Conservation (phyloP, 306 rosid species). For the Quercus variabilis region DNA sequence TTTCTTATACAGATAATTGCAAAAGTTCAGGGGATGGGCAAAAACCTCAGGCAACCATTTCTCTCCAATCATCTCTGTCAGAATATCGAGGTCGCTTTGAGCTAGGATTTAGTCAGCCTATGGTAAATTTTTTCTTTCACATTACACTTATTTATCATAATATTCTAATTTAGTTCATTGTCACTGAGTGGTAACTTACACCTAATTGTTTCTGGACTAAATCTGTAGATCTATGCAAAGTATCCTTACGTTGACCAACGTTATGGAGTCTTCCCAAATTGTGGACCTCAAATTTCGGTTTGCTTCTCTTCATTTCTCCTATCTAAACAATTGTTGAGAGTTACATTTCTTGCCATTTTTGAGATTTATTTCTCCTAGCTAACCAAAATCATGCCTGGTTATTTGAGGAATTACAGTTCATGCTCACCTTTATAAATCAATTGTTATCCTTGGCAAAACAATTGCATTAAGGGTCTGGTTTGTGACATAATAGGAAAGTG, state of each 20-base stretch:
- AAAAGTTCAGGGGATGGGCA: conserved; percentile 52
- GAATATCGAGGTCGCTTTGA: conserved; percentile 54
- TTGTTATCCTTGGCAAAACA: not conserved
- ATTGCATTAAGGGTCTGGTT: not conserved
- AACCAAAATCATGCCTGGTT: not conserved
- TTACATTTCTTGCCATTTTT: not conserved
- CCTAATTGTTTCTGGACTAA: conserved; percentile 15
- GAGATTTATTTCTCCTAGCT: conserved; percentile 23
- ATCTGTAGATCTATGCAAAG: conserved; percentile 63
- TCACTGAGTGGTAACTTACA: not conserved
- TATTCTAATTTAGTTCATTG: not conserved
- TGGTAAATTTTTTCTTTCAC: conserved; percentile 42
- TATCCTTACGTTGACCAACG: conserved; percentile 72
- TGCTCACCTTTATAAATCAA: not conserved
- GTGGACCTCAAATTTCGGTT: conserved; percentile 78
- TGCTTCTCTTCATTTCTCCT: conserved; percentile 27
- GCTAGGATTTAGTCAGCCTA: conserved; percentile 80
- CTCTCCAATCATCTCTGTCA: conserved; percentile 50
- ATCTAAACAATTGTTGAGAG: conserved; percentile 11
- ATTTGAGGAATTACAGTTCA: not conserved
- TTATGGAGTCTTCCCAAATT: conserved; percentile 75
- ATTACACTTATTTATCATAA: not conserved
- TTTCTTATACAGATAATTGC: conserved; percentile 49
- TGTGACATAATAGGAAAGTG: not conserved
- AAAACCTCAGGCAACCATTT: conserved; percentile 48